Percentiles rank a stretch among this genome's conserved stretches.
phyloP scores from a whole-genome alignment of 2,329 filamentous ascomycete genomes.

The Apiospora pterosperma region DNA sequence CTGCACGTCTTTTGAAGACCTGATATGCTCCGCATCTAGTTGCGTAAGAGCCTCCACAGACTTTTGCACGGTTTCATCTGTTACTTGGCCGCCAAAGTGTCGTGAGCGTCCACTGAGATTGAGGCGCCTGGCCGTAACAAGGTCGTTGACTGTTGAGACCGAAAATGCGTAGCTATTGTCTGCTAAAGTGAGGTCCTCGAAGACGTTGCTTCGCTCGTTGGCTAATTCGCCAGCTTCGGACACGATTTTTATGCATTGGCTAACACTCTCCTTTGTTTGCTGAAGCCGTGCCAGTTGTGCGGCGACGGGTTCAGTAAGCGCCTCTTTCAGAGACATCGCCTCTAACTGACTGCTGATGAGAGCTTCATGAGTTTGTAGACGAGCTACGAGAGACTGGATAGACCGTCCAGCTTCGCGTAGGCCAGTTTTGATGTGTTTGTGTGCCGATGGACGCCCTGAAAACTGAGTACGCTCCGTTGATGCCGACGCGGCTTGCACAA shows the following conservation, averaged over 20 bases:
- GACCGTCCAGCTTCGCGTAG: constrained; percentile 1
- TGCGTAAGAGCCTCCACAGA: constrained; percentile 9
- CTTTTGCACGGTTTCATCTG: constrained; percentile 10
- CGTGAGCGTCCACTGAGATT: constrained; percentile 3
- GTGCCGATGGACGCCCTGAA: constrained; percentile 5
- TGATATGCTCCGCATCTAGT: background rate
- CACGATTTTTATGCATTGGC: constrained; percentile 10
- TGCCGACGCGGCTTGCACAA: constrained; percentile 5
- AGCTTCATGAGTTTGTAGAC: constrained; percentile 7
- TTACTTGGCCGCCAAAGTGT: constrained; percentile 8
- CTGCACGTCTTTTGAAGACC: background rate
- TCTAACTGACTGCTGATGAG: constrained; percentile 5
- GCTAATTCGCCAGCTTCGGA: constrained; percentile 6
- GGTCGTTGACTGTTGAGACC: constrained; percentile 9
- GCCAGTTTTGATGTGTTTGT: constrained; percentile 3
- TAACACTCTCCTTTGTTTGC: constrained; percentile 9
- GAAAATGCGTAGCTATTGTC: constrained; percentile 9
- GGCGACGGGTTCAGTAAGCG: constrained; percentile 1
- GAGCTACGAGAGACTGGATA: constrained; percentile 7
- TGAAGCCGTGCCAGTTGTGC: constrained; percentile 6
- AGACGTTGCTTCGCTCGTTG: constrained; percentile 8
- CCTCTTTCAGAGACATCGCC: background rate
- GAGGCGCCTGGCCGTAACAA: constrained; percentile 5
- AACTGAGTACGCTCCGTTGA: constrained; percentile 8
- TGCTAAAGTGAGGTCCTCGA: constrained; percentile 9